Percentiles rank a stretch among this genome's conserved stretches.
Conservation (phyloP, 208 protist genomes). For the Crithidia brevicula region DNA sequence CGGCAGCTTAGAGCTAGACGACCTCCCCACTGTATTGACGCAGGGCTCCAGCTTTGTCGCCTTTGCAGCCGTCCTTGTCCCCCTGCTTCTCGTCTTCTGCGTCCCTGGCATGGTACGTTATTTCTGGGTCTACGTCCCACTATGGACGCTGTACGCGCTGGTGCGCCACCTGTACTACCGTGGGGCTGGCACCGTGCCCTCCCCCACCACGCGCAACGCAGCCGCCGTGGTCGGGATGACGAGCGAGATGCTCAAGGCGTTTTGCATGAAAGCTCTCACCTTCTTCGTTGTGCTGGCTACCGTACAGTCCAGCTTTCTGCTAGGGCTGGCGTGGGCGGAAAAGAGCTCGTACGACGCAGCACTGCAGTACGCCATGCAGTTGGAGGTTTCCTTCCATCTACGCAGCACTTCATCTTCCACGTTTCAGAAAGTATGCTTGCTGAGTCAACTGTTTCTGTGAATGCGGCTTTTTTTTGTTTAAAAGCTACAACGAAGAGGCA, state of each 20-base stretch:
- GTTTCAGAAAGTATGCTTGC: slow-evolving; percentile 29
- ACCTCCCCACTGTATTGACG: slow-evolving; percentile 60
- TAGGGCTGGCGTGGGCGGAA: slow-evolving; percentile 41
- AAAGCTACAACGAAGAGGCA: too few relatives aligned
- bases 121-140: slow-evolving; percentile 41
- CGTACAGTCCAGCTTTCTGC: slow-evolving; percentile 55
- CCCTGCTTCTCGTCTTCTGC: slow-evolving; percentile 49
- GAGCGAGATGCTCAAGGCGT: slow-evolving; percentile 46
- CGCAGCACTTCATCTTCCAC: background rate
- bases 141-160: slow-evolving; percentile 36
- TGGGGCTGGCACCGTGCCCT: slow-evolving; percentile 12
- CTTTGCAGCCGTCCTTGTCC: slow-evolving; percentile 54
- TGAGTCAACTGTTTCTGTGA: slow-evolving; percentile 39
- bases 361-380: slow-evolving; percentile 6
- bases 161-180: slow-evolving; percentile 54
- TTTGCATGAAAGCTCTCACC: slow-evolving; percentile 51
- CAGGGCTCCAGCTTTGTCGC: slow-evolving; percentile 65
- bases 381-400: slow-evolving; percentile 1
- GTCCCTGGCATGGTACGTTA: slow-evolving; percentile 33
- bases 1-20: slow-evolving; percentile 47
- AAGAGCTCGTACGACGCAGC: slow-evolving; percentile 19
- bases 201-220: slow-evolving; percentile 12
- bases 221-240: slow-evolving; percentile 30
- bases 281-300: slow-evolving; percentile 56
- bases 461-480: too few relatives aligned